Base-by-base conservation (phyloP, 2,329 filamentous ascomycete species). In the Botrytis deweyae region DNA sequence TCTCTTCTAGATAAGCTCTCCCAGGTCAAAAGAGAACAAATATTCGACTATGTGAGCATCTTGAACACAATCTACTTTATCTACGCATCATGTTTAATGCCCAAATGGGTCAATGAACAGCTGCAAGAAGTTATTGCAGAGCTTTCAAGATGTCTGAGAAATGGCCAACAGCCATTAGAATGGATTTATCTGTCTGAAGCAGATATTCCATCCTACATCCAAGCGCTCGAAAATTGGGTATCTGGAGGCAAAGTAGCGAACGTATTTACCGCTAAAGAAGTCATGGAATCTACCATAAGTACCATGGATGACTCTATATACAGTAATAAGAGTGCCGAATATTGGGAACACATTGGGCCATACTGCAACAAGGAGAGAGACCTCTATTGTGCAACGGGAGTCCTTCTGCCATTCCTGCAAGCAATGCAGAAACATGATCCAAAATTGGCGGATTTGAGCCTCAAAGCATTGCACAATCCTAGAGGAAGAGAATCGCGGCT, bases 181-280 rank as follows among this genome's bases (percentile, higher is more conserved):
- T 55, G 44, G 66, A 29, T 59, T 40, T 42, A 40, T n/a, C 7
- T 69, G 9, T 22, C 8, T 20, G 25, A 44, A 69, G 16, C 29
- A n/a, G 66, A 69, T 25, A 33, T 69, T 20, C 33, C 33, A n/a
- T 29, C 22, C 25, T 69, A 59, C 66, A 69, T 69, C 38, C 16
- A 38, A 59, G 66, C 66, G 5, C 49, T 69, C 18, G 22, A 58
- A 42, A 58, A 55, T 25, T 69, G 66, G 66, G 29, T 33, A 29
- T n/a, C 25, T 16, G 62, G 20, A 20, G 66, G 66, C 1, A n/a
- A 42, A 38, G 66, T 22, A 59, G 40, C 38, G n/a, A 69, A 9
- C 7, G 22, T 12, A 12, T 55, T 59, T 36, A 59, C 25, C 49
- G 55, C 22, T 3, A 29, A 38, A 67, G 64, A 67, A 36, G 33